A percentile compares a stretch with the other conserved stretches of the same genome.
Evolutionary conservation across 2,329 filamentous ascomycete species (phyloP).

Genomic region (Bipolaris zeicola): DNA sequence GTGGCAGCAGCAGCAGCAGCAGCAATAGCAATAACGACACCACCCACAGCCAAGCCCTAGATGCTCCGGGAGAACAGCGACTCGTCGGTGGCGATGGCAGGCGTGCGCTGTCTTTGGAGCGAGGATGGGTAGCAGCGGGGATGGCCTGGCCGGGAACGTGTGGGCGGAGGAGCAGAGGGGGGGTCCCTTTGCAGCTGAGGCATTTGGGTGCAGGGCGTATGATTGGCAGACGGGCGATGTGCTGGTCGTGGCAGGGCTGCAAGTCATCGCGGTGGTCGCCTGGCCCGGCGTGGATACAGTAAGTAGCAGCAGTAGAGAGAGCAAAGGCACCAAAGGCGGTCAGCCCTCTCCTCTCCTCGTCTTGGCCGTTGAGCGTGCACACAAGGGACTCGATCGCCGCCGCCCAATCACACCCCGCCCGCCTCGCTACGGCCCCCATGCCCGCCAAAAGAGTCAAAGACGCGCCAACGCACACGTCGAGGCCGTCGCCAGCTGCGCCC

Average conservation of each 20-base stretch:
- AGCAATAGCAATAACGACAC: neutral
- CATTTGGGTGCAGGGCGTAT: slow-evolving; percentile 23
- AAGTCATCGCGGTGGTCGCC: slow-evolving; percentile 32
- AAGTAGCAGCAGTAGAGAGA: too few relatives aligned
- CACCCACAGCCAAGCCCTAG: too few relatives aligned
- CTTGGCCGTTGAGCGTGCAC: neutral
- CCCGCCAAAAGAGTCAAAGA: slow-evolving; percentile 20
- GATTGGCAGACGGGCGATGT: slow-evolving; percentile 22
- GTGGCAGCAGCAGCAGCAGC: neutral
- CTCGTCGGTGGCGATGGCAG: slow-evolving; percentile 8
- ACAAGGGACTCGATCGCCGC: slow-evolving; percentile 13
- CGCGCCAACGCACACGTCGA: slow-evolving; percentile 32
- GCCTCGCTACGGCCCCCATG: slow-evolving; percentile 18
- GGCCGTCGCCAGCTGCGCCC: slow-evolving; percentile 23
- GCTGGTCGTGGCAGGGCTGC: slow-evolving; percentile 24
- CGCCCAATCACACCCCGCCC: slow-evolving; percentile 20
- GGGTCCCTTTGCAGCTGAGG: slow-evolving; percentile 18
- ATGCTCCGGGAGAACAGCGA: too few relatives aligned
- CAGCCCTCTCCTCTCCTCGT: slow-evolving; percentile 1
- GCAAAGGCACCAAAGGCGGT: slow-evolving; percentile 9
- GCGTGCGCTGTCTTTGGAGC: slow-evolving; percentile 23
- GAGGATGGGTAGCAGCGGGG: slow-evolving; percentile 21
- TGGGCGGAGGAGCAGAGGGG: slow-evolving; percentile 5
- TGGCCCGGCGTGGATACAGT: slow-evolving; percentile 3
- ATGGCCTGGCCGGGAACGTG: slow-evolving; percentile 16